Conservation (phyloP, 148 eudicot species). For the Vaccinium macrocarpon region DNA sequence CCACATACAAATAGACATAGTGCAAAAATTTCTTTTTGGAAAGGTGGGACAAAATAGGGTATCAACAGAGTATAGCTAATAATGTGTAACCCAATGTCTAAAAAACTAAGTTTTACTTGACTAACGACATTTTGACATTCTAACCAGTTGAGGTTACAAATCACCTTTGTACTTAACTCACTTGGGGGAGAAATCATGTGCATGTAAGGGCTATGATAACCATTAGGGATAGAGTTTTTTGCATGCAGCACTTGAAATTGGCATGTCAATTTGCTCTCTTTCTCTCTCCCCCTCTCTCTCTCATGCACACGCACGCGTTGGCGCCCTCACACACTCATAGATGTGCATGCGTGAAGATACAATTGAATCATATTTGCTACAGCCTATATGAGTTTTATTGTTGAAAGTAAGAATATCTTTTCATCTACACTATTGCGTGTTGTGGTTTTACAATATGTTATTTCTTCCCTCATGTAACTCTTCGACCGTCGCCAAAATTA, state of each 20-base stretch:
- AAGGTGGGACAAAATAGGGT: slow-evolving; percentile 1
- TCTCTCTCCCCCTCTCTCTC: neutral
- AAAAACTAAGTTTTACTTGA: neutral
- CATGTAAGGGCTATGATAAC: slow-evolving; percentile 4
- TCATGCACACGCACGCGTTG: neutral
- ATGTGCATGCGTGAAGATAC: neutral
- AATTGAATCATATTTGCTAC: neutral
- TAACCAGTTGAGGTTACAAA: neutral
- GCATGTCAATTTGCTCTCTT: neutral
- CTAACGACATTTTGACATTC: neutral
- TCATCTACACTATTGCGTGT: neutral
- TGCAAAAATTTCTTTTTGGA: neutral
- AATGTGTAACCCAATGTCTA: neutral
- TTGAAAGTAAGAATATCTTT: neutral
- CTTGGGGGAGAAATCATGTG: slow-evolving; percentile 7
- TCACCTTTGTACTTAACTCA: neutral
- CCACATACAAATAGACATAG: neutral
- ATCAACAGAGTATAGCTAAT: neutral
- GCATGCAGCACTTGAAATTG: slow-evolving; percentile 3
- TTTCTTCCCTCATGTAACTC: neutral
- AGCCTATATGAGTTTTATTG: neutral
- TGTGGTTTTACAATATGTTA: neutral
- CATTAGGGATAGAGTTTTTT: neutral
- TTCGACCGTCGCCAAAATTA: neutral
- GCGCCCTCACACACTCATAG: neutral